Conservation (phyloP, 2,329 filamentous ascomycete species). For the Dactylellina drechsleri region DNA sequence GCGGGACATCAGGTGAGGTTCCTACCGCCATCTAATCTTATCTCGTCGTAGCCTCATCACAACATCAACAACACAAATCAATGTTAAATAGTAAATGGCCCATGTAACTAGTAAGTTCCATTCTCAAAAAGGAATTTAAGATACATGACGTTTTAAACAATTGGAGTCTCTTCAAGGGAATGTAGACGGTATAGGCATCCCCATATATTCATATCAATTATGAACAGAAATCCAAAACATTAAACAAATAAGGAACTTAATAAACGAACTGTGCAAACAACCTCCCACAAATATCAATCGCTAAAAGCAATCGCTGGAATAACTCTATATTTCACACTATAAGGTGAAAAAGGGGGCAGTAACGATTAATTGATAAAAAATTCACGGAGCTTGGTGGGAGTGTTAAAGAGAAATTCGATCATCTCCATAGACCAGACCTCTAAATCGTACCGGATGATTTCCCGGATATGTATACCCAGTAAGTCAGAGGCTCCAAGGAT, state of each 20-base stretch:
- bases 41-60: slow-evolving; percentile 45
- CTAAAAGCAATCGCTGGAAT: too few species aligned
- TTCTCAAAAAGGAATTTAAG: slow-evolving; percentile 1
- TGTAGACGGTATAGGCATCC: neutral
- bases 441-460: too few species aligned
- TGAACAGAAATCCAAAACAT: neutral
- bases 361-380: too few species aligned
- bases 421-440: neutral
- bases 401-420: too few species aligned
- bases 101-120: slow-evolving; percentile 7
- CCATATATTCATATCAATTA: slow-evolving; percentile 8
- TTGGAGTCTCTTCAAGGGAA: slow-evolving; percentile 35
- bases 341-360: too few species aligned
- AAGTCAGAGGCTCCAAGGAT: neutral
- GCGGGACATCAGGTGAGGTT: slow-evolving; percentile 22
- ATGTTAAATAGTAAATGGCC: neutral
- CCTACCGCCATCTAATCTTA: slow-evolving; percentile 47
- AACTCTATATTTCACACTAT: too few species aligned
- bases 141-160: slow-evolving; percentile 35
- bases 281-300: slow-evolving; percentile 8
- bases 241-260: neutral
- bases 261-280: slow-evolving; percentile 8
- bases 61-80: slow-evolving; percentile 39
- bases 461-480: too few species aligned
- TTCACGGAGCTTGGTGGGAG: too few species aligned